Percentiles rank a stretch among this genome's conserved stretches.
phyloP scores from a whole-genome alignment of 306 rosid genomes.

The Sindora glabra region DNA sequence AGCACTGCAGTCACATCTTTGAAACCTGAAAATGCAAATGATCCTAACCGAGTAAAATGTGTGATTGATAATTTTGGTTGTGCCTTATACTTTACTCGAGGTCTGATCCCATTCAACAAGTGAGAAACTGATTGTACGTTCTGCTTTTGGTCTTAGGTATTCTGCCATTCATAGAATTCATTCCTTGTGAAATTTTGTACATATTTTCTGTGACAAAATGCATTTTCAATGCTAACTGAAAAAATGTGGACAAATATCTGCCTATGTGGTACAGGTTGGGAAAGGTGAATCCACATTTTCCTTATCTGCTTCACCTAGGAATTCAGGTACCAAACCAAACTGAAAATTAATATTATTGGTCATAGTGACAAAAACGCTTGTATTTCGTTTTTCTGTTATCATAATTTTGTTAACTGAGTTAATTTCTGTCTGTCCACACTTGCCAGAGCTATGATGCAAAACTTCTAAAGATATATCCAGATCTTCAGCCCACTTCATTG shows the following conservation, averaged over 20 bases:
- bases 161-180: neutral
- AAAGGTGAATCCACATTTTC: slow-evolving; percentile 59
- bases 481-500: slow-evolving; percentile 73
- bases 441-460: slow-evolving; percentile 81
- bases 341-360: neutral
- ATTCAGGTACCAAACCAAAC: slow-evolving; percentile 51
- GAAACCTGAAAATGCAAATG: slow-evolving; percentile 77
- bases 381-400: neutral
- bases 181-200: neutral
- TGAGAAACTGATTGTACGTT: slow-evolving; percentile 19
- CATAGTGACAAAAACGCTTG: neutral
- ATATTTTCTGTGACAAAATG: neutral
- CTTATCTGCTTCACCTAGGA: slow-evolving; percentile 64
- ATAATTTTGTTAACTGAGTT: slow-evolving; percentile 2
- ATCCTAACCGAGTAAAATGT: slow-evolving; percentile 91
- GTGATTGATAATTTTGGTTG: slow-evolving; percentile 68
- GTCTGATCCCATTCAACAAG: slow-evolving; percentile 92
- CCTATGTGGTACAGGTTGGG: slow-evolving; percentile 53
- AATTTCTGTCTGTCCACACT: slow-evolving; percentile 1
- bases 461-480: slow-evolving; percentile 66
- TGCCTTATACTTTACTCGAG: slow-evolving; percentile 94
- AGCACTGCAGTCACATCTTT: slow-evolving; percentile 93
- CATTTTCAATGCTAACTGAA: slow-evolving; percentile 2
- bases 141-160: neutral
- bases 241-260: slow-evolving; percentile 17